Evolutionary conservation across 1,284 basidiomycete species (phyloP).

Genomic region (Gymnopus androsaceus): DNA sequence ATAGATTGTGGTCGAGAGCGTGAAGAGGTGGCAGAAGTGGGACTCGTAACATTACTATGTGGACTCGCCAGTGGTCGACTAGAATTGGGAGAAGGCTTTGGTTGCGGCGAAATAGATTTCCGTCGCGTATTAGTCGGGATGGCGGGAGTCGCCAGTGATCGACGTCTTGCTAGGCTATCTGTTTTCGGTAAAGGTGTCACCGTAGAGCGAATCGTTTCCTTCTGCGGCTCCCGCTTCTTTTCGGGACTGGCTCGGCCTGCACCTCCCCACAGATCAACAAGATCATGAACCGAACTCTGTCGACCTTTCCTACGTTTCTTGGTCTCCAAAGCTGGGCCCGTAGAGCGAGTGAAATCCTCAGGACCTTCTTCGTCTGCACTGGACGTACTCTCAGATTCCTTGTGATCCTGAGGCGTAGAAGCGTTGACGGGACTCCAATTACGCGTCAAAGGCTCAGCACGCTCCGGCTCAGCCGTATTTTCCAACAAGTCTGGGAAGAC

Average conservation of each 20-base stretch:
- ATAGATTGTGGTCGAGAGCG: constrained; percentile 73
- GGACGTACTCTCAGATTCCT: constrained; percentile 42
- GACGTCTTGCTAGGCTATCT: constrained; percentile 10
- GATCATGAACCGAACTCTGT: constrained; percentile 78
- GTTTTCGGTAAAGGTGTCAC: constrained; percentile 15
- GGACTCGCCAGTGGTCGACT: constrained; percentile 2
- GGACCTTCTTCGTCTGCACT: constrained; percentile 65
- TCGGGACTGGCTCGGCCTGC: constrained; percentile 31
- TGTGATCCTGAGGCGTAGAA: constrained; percentile 15
- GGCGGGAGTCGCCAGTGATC: constrained; percentile 13
- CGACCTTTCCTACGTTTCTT: constrained; percentile 48
- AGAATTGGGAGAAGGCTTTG: constrained; percentile 3
- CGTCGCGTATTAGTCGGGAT: not conserved
- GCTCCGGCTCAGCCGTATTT: constrained; percentile 23
- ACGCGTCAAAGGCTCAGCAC: constrained; percentile 23
- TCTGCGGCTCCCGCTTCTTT: constrained; percentile 41
- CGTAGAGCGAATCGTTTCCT: constrained; percentile 13
- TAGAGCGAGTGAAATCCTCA: constrained; percentile 50
- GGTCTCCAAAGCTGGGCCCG: constrained; percentile 17
- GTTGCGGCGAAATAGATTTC: constrained; percentile 15
- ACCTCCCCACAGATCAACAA: constrained; percentile 76
- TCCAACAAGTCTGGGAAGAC: constrained; percentile 37
- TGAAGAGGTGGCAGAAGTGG: constrained; percentile 34
- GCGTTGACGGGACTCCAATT: constrained; percentile 32
- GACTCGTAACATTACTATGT: constrained; percentile 25